These are phyloP conservation scores for Dictyophora rubrovolvata DNA, from an alignment of 768 basidiomycete genomes.

Conservation along the genomic window DNA sequence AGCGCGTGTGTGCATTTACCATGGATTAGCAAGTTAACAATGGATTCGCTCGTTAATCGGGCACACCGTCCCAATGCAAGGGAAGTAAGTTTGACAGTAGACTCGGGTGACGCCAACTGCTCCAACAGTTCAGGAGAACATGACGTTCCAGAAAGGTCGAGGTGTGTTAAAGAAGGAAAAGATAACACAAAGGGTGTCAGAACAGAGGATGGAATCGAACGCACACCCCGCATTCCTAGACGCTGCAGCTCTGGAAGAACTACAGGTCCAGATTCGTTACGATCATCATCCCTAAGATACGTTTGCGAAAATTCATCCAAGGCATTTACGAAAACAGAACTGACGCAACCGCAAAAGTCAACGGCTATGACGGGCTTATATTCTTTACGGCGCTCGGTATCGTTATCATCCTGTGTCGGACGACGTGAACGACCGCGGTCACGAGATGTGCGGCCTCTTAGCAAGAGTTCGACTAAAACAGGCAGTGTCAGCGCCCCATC, in stretches of 20 bases:
- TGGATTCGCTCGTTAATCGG: slow-evolving; percentile 68
- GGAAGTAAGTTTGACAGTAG: slow-evolving; percentile 62
- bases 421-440: slow-evolving; percentile 60
- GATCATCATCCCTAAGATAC: slow-evolving; percentile 36
- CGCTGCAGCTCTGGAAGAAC: slow-evolving; percentile 63
- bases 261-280: slow-evolving; percentile 31
- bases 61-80: slow-evolving; percentile 82
- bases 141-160: slow-evolving; percentile 88
- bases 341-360: slow-evolving; percentile 93
- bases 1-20: slow-evolving; percentile 54
- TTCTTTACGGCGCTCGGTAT: slow-evolving; percentile 54
- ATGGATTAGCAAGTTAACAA: slow-evolving; percentile 61
- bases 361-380: slow-evolving; percentile 78
- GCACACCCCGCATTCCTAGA: slow-evolving; percentile 73
- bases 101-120: slow-evolving; percentile 41
- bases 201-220: slow-evolving; percentile 59
- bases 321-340: slow-evolving; percentile 78
- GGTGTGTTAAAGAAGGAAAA: slow-evolving; percentile 78
- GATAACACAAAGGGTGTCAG: slow-evolving; percentile 68
- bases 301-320: slow-evolving; percentile 72
- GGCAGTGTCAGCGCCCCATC: slow-evolving; percentile 79
- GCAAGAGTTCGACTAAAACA: slow-evolving; percentile 82
- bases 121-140: slow-evolving; percentile 65
- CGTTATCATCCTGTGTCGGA: slow-evolving; percentile 37
- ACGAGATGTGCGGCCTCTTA: slow-evolving; percentile 68